Evolutionary conservation across 1,139 yeast species (phyloP).

Genomic region (Suhomyces bolitotheri): DNA sequence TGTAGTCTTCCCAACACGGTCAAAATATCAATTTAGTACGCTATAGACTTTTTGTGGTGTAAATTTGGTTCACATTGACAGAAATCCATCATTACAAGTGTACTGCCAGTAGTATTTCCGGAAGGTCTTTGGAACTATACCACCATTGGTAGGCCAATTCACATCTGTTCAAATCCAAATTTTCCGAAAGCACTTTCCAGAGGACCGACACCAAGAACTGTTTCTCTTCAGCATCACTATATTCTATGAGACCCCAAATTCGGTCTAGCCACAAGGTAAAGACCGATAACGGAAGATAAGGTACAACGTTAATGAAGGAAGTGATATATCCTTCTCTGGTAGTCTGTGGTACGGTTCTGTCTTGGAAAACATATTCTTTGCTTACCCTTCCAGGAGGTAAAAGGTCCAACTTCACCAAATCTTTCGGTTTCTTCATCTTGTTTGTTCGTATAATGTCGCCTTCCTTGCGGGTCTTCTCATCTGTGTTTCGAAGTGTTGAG

Average conservation of each 20-base stretch:
- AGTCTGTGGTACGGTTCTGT: constrained; percentile 39
- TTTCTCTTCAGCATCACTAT: constrained; percentile 34
- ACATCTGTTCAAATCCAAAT: constrained; percentile 59
- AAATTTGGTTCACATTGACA: no score
- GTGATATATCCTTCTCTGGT: constrained; percentile 54
- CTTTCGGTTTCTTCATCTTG: constrained; percentile 38
- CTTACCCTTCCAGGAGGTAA: constrained; percentile 20
- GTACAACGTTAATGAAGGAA: constrained; percentile 52
- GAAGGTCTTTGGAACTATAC: constrained; percentile 36
- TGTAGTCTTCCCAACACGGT: no score
- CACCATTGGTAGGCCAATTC: constrained; percentile 70
- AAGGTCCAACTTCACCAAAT: constrained; percentile 22
- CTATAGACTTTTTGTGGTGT: no score
- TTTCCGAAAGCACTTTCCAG: constrained; percentile 47
- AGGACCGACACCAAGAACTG: constrained; percentile 29
- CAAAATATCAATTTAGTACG: no score
- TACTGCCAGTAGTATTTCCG: constrained; percentile 11
- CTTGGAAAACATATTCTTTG: constrained; percentile 22
- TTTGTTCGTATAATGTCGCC: constrained; percentile 33
- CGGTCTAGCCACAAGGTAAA: constrained; percentile 52
- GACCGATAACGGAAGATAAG: constrained; percentile 49
- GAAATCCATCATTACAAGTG: no score
- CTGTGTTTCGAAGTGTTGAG: constrained; percentile 35
- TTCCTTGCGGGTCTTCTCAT: constrained; percentile 21
- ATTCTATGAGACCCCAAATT: constrained; percentile 42